Conservation (phyloP, 164 flowering plant species). For the Magnolia officinalis region DNA sequence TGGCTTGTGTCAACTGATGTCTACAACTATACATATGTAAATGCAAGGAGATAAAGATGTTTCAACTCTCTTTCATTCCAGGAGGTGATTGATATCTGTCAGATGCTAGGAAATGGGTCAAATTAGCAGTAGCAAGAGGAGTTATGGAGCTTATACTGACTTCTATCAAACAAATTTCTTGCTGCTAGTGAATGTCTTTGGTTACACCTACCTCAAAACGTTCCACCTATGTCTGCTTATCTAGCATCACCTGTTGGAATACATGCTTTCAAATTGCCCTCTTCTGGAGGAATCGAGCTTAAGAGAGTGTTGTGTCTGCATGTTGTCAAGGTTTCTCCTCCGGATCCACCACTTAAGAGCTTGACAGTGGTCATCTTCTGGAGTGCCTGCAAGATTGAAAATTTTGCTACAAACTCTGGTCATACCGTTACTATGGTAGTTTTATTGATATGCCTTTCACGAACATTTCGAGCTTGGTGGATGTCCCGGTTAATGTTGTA, state of each 20-base stretch:
- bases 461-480: no score
- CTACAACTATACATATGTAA: slow-evolving; percentile 7
- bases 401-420: no score
- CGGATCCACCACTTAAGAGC: slow-evolving; percentile 2
- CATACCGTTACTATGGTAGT: neutral
- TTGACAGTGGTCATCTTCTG: neutral
- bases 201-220: slow-evolving; percentile 5
- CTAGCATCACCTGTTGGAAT: neutral
- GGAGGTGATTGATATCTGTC: neutral
- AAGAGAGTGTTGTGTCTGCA: neutral
- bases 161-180: neutral
- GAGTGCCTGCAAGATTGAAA: neutral
- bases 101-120: slow-evolving; percentile 4
- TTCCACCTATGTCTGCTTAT: neutral
- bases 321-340: slow-evolving; percentile 1
- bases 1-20: neutral
- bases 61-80: neutral
- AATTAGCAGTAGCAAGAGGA: neutral
- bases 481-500: neutral
- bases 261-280: slow-evolving; percentile 3
- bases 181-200: neutral
- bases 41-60: neutral
- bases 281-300: slow-evolving; percentile 3
- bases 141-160: slow-evolving; percentile 4
- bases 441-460: neutral